Base-by-base conservation (phyloP, 192 early-diverging fungal species). In the Coemansia sp. region DNA sequence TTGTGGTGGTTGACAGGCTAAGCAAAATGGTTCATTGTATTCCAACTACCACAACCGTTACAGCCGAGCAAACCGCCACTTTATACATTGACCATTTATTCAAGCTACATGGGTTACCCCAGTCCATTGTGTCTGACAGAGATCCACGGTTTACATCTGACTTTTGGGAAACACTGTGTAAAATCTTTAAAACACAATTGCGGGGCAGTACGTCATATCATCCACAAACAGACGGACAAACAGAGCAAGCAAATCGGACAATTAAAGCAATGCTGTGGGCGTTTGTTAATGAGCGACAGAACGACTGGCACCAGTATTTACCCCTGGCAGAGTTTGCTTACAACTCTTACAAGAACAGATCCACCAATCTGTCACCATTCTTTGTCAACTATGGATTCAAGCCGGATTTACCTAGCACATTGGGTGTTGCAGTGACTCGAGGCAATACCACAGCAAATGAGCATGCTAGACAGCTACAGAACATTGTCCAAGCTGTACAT, bases 301-400 rank as follows among this genome's bases (percentile, higher is more conserved):
- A 47, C 10, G 45, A 87, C 67, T 87, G 87, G 85, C 24, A 39
- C 10, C 19, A 25, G 0, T 55, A 80, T 23, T 55, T 88, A 2
- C 76, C 72, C 4, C 10, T 70, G 0, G 80, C 73, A 1, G 80
- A 85, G 35, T 82, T 84, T 38, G 70, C 75, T 0, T 87, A 85
- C 72, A 89, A 87, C 57, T 35, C 29, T 23, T 14, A 27, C 3
- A n/a, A 17, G 25, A 27, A 56, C 32, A 5, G 17, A 4, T 6
- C 54, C 3, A 56, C 54, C 4, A 9, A 10, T 27, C 14, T 32
- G 0, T 11, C 25, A 32, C 25, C 32, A 12, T 35, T 35, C 29
- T 35, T 56, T 29, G n/a, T 56, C 14, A 29, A 35, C 4, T 14
- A 56, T 56, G 32, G 32, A 9, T 27, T 27, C 25, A 1, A 27